These are phyloP conservation scores for Closterium sp. DNA, from an alignment of 139 green algal species.

Conservation along the genomic window DNA sequence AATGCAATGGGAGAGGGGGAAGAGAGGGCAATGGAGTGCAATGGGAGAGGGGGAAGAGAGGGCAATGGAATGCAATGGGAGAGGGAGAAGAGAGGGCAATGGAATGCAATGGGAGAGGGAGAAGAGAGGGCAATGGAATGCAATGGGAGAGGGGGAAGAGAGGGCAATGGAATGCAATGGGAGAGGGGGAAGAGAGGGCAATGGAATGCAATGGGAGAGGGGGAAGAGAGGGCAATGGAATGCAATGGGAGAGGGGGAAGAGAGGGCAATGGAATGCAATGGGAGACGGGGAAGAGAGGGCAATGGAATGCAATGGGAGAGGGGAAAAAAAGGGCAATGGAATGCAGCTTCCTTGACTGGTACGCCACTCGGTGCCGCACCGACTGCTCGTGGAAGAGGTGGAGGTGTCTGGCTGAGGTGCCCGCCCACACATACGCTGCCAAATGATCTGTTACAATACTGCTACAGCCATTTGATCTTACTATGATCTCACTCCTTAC, in stretches of 20 bases:
- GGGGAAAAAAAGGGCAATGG: too few species aligned
- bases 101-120: neutral
- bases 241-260: neutral
- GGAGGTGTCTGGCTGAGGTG: conserved; percentile 67
- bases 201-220: neutral
- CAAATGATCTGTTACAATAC: too few species aligned
- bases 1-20: neutral
- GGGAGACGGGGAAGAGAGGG: too few species aligned
- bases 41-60: too few species aligned
- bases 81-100: neutral
- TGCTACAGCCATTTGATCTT: too few species aligned
- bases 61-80: neutral
- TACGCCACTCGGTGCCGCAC: conserved; percentile 50
- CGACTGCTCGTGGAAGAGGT: conserved; percentile 93
- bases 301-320: neutral
- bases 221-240: neutral
- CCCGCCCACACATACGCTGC: too few species aligned
- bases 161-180: neutral
- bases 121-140: neutral
- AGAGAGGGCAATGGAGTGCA: neutral
- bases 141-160: too few species aligned
- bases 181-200: too few species aligned
- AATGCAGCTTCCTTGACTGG: neutral
- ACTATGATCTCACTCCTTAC: too few species aligned
- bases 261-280: neutral